A percentile compares a stretch with the other conserved stretches of the same genome.
These are phyloP conservation scores for Wallacemonas rigidus DNA, from an alignment of 208 protist species.

Conservation along the genomic window DNA sequence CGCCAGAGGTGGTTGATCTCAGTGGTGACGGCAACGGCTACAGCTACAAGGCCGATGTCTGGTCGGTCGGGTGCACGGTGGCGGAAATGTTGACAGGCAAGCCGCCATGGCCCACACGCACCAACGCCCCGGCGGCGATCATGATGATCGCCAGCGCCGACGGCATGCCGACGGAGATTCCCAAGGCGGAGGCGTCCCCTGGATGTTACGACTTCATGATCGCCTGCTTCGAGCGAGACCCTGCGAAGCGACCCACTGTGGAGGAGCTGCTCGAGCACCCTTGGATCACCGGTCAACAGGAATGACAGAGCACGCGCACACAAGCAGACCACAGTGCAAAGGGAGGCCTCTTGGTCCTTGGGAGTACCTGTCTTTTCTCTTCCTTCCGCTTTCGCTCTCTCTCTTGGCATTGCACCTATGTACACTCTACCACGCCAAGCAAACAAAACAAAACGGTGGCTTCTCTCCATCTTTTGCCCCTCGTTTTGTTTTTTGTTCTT, in stretches of 20 bases:
- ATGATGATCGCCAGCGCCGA: conserved; percentile 87
- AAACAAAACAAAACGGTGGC: too few species aligned
- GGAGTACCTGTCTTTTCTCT: too few species aligned
- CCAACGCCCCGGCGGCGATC: conserved; percentile 83
- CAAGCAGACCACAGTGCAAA: too few species aligned
- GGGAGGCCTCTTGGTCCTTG: too few species aligned
- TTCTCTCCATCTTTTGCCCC: too few species aligned
- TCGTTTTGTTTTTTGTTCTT: too few species aligned
- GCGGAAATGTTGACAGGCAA: conserved; percentile 93
- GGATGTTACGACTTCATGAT: conserved; percentile 87
- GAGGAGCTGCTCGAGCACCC: conserved; percentile 87
- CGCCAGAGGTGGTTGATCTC: conserved; percentile 89
- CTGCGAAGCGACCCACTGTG: conserved; percentile 78
- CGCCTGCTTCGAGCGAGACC: conserved; percentile 78
- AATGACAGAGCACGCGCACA: conserved; percentile 25
- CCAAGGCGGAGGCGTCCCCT: conserved; percentile 73
- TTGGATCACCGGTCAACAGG: conserved; percentile 77
- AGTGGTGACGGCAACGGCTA: conserved; percentile 59
- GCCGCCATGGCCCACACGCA: conserved; percentile 85
- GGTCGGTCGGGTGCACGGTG: conserved; percentile 93
- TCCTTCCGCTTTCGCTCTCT: conserved; percentile 2
- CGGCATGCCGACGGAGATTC: conserved; percentile 82
- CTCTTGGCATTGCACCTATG: conserved; percentile 8
- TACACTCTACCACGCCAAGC: neutral
- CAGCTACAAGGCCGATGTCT: conserved; percentile 94